Evolutionary conservation across 1,139 yeast species (phyloP).

Genomic region (Lizanozyma gosingica): DNA sequence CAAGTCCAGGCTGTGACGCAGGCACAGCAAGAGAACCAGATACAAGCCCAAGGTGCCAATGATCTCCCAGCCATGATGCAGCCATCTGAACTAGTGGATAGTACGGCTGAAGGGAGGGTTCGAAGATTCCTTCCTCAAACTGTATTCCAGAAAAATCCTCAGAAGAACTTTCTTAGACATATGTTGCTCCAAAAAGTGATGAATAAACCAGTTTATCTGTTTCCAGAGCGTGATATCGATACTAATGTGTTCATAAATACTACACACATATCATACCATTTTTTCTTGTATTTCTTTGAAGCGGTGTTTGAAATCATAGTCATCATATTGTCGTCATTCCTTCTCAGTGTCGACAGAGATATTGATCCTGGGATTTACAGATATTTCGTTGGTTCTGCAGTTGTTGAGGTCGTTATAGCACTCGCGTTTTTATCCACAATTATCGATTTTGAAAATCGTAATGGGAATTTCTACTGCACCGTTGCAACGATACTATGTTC

Average conservation of each 20-base stretch:
- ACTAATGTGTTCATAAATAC: not conserved
- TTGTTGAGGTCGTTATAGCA: conserved; percentile 24
- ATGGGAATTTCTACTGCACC: conserved; percentile 33
- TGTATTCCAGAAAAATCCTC: not conserved
- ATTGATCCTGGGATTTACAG: conserved; percentile 20
- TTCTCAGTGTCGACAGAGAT: conserved; percentile 16
- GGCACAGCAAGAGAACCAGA: too few species aligned
- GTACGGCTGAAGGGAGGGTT: not conserved
- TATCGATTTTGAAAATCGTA: conserved; percentile 29
- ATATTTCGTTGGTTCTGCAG: conserved; percentile 30
- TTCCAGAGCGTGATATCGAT: not conserved
- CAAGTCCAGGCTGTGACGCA: not conserved
- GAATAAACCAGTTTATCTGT: not conserved
- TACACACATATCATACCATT: conserved; percentile 6
- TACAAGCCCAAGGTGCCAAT: not conserved
- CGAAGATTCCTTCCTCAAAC: not conserved
- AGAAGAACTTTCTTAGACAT: not conserved
- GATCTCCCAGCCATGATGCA: not conserved
- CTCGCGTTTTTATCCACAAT: conserved; percentile 23
- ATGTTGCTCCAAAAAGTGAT: not conserved
- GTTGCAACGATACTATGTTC: conserved; percentile 23
- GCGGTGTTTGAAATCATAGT: conserved; percentile 22
- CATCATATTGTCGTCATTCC: conserved; percentile 22
- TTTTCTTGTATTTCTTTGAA: conserved; percentile 25
- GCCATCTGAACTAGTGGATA: not conserved